Conservation (phyloP, 2,329 filamentous ascomycete genomes). For the Xylariales sp. region DNA sequence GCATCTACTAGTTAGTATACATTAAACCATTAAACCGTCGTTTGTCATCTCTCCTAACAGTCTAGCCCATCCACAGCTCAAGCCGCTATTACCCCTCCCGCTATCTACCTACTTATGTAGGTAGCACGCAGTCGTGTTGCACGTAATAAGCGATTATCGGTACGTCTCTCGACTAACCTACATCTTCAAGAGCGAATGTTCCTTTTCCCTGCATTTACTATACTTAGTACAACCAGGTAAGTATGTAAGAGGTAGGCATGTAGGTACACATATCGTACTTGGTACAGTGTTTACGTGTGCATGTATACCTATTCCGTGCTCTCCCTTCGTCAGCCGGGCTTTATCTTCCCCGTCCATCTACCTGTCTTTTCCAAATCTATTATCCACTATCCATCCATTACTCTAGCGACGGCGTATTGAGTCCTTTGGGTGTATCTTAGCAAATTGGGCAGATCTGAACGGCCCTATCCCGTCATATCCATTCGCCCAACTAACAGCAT, state of each 20-base stretch:
- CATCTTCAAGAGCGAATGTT: not conserved
- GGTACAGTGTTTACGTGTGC: not conserved
- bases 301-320: conserved; percentile 9
- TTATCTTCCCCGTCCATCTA: conserved; percentile 12
- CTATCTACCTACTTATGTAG: not conserved
- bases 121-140: conserved; percentile 8
- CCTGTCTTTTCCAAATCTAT: not conserved
- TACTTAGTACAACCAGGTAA: no score
- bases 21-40: not conserved
- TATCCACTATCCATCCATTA: not conserved
- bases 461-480: conserved; percentile 16
- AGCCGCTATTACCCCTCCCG: not conserved
- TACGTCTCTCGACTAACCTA: not conserved
- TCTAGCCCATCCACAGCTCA: conserved; percentile 18
- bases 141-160: conserved; percentile 17
- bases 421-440: conserved; percentile 4
- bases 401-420: conserved; percentile 15
- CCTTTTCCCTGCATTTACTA: conserved; percentile 2
- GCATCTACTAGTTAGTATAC: not conserved
- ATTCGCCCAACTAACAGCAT: conserved; percentile 22
- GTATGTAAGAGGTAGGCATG: no score
- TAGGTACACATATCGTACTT: not conserved
- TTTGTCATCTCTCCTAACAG: conserved; percentile 1
- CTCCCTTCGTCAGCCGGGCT: conserved; percentile 25
- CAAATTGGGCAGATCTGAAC: conserved; percentile 14